Evolutionary conservation across 768 basidiomycete genomes (phyloP).

Genomic region (Clitopilus passeckerianus): DNA sequence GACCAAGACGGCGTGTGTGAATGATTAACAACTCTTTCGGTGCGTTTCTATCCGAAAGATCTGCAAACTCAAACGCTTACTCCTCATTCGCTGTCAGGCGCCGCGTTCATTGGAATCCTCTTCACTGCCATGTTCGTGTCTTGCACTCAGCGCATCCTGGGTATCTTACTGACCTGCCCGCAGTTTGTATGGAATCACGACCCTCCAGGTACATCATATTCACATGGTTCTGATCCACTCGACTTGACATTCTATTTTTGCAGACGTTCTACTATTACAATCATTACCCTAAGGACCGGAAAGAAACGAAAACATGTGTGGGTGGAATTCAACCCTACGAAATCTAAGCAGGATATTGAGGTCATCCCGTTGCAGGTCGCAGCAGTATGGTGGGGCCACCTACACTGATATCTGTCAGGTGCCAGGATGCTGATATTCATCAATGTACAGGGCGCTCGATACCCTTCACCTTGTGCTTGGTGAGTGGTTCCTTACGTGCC

Average conservation of each 20-base stretch:
- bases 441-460: conserved; percentile 14
- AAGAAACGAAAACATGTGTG: conserved; percentile 20
- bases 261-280: conserved; percentile 24
- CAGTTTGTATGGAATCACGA: conserved; percentile 31
- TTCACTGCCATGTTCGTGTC: conserved; percentile 24
- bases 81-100: conserved; percentile 6
- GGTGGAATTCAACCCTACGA: neutral
- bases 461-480: conserved; percentile 24
- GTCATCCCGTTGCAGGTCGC: neutral
- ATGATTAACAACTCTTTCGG: neutral
- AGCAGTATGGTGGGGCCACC: neutral
- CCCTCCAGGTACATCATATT: conserved; percentile 20
- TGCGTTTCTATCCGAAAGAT: neutral
- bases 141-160: too few species aligned
- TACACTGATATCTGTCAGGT: neutral
- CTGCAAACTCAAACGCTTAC: neutral
- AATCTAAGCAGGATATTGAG: neutral
- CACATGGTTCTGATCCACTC: neutral
- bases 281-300: conserved; percentile 25
- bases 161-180: neutral
- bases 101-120: conserved; percentile 24
- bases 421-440: neutral
- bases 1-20: neutral
- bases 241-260: neutral
- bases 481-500: conserved; percentile 7